Conservation (phyloP, 176 grass and related monocot genomes). For the Metroxylon sagu region DNA sequence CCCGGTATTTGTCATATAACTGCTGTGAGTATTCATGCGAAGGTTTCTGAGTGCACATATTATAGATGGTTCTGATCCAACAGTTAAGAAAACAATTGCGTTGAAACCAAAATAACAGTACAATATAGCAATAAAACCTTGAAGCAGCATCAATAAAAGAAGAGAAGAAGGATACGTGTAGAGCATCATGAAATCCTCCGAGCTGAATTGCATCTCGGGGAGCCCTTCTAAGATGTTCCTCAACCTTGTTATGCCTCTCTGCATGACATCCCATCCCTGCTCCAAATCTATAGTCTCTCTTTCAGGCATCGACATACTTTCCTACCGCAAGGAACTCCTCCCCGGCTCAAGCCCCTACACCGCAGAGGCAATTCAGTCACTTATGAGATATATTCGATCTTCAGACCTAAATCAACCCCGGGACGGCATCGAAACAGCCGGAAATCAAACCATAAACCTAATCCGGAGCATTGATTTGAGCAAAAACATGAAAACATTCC, state of each 20-base stretch:
- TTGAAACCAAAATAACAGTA: no score
- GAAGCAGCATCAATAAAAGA: background rate
- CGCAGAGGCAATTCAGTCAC: no score
- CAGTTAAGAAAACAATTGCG: background rate
- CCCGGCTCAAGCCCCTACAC: no score
- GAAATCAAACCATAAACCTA: no score
- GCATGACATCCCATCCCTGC: conserved; percentile 79
- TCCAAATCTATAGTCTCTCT: conserved; percentile 84
- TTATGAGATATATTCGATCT: no score
- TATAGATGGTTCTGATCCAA: conserved; percentile 70
- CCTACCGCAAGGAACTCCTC: no score
- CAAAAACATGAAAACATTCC: no score
- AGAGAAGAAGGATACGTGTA: conserved; percentile 51
- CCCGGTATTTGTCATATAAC: conserved; percentile 85
- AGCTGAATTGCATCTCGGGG: conserved; percentile 62
- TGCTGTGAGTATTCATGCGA: conserved; percentile 80
- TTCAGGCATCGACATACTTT: conserved; percentile 62
- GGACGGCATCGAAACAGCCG: no score
- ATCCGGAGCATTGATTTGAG: no score
- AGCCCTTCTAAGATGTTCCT: conserved; percentile 69
- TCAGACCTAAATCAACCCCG: no score
- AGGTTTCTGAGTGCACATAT: conserved; percentile 93
- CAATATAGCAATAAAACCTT: background rate
- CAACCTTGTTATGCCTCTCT: conserved; percentile 71
- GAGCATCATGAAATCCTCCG: conserved; percentile 90